Base-by-base conservation (phyloP, 2,329 filamentous ascomycete genomes). In the Hypoxylon sp. region DNA sequence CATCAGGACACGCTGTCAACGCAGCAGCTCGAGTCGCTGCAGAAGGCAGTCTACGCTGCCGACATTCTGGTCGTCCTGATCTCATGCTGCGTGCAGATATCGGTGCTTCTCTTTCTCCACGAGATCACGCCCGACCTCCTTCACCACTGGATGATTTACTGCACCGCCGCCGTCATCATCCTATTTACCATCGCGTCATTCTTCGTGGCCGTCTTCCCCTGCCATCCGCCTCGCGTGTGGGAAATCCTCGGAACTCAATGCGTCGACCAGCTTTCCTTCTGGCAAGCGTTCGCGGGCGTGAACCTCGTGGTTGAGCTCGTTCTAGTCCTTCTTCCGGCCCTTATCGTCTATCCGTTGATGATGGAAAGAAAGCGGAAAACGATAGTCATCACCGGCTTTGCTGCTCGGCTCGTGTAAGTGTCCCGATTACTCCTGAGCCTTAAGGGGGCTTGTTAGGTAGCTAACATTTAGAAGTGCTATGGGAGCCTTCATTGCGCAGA, bases 231-330 rank as follows among this genome's bases (percentile, higher is more conserved):
- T 17, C 13, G 31, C 24, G 60, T 63, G 4, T 63, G 60, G 60
- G 26, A 21, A 43, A 4, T 60, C n/a, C 10, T 63, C 24, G 60
- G 52, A 2, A 26, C 3, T 48, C 38, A 55, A 48, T 63, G 60
- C 43, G 57, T 63, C 43, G 52, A 60, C 45, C 60, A 57, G 35
- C n/a, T 63, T 11, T 60, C 53, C 13, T 63, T 59, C 20, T 63
- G 60, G 60, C 45, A 63, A 41, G 48, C 46, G 15, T 63, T 56
- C 33, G 60, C 52, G 7, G 56, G 40, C 31, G 41, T 57, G 7
- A 60, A 57, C 31, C 7, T 60, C 42, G 51, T 52, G 31, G 48
- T 57, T n/a, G 60, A 63, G 49, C 35, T 4, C 35, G 29, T 40
- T 26, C 21, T 63, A 23, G 23, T 63, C 41, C 27, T 60, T 10